These are phyloP conservation scores for Annulohypoxylon maeteangense DNA, from an alignment of 495 filamentous ascomycete species.

Conservation along the genomic window DNA sequence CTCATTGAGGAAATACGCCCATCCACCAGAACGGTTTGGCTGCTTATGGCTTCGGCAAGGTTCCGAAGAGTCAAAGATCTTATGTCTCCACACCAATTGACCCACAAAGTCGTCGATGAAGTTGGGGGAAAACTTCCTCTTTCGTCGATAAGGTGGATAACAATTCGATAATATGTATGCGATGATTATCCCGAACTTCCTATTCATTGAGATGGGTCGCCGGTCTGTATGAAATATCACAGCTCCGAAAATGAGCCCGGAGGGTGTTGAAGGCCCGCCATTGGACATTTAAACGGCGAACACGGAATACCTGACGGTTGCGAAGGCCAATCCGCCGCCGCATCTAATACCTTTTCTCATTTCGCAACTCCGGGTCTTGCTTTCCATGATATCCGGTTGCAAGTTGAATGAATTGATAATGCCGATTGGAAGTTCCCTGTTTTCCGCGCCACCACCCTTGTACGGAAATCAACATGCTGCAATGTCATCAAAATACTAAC, in stretches of 20 bases:
- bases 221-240: not conserved
- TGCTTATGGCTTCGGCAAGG: conserved; percentile 45
- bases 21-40: conserved; percentile 43
- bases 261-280: not conserved
- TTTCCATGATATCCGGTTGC: not conserved
- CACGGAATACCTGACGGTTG: not conserved
- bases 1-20: conserved; percentile 29
- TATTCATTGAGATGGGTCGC: not conserved
- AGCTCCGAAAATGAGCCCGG: not conserved
- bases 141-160: conserved; percentile 7
- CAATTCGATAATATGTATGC: conserved; percentile 15
- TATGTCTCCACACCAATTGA: conserved; percentile 32
- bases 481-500: not conserved
- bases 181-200: not conserved
- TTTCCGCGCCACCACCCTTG: not conserved
- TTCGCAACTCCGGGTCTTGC: not conserved
- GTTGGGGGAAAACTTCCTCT: conserved; percentile 21
- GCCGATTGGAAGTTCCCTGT: not conserved
- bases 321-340: not conserved
- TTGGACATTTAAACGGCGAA: not conserved
- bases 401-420: not conserved
- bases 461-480: not conserved
- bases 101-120: conserved; percentile 16
- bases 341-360: not conserved
- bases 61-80: conserved; percentile 39